Percentiles rank a stretch among this genome's conserved stretches.
Evolutionary conservation across 2,329 filamentous ascomycete genomes (phyloP).

Genomic region (Dendrostoma leiphaemia): DNA sequence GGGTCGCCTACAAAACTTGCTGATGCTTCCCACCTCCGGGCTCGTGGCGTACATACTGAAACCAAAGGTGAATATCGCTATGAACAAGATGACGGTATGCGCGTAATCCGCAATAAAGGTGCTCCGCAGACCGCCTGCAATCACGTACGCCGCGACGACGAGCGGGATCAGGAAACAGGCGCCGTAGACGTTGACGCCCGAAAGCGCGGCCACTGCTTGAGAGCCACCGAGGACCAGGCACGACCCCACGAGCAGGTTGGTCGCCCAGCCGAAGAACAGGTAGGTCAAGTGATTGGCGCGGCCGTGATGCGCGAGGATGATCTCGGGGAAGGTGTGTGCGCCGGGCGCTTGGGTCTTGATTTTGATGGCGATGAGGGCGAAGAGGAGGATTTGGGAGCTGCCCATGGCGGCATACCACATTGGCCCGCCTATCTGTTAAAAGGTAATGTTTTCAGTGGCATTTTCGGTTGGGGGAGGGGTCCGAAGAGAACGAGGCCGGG

Average conservation of each 20-base stretch:
- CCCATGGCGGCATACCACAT: conserved; percentile 42
- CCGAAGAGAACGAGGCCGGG: too few species aligned
- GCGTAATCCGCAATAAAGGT: conserved; percentile 41
- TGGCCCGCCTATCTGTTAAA: conserved; percentile 31
- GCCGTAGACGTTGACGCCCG: conserved; percentile 40
- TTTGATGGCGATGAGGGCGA: conserved; percentile 39
- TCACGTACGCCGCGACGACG: conserved; percentile 37
- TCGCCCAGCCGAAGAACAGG: conserved; percentile 37
- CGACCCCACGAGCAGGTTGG: conserved; percentile 39
- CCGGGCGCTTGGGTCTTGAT: conserved; percentile 38
- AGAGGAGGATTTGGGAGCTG: conserved; percentile 38
- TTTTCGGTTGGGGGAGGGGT: too few species aligned
- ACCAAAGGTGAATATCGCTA: conserved; percentile 36
- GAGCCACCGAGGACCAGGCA: conserved; percentile 37
- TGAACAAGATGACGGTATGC: conserved; percentile 39
- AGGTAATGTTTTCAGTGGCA: too few species aligned
- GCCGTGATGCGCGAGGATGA: conserved; percentile 36
- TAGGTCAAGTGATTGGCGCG: conserved; percentile 35
- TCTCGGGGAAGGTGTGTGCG: conserved; percentile 42
- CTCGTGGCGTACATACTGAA: conserved; percentile 34
- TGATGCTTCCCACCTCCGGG: conserved; percentile 29
- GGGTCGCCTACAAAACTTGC: too few species aligned
- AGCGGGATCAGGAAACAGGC: conserved; percentile 38
- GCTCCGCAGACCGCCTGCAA: conserved; percentile 36
- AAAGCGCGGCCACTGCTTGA: conserved; percentile 36